Base-by-base conservation (phyloP, 2,329 filamentous ascomycete genomes). In the Didymellaceae sp. region DNA sequence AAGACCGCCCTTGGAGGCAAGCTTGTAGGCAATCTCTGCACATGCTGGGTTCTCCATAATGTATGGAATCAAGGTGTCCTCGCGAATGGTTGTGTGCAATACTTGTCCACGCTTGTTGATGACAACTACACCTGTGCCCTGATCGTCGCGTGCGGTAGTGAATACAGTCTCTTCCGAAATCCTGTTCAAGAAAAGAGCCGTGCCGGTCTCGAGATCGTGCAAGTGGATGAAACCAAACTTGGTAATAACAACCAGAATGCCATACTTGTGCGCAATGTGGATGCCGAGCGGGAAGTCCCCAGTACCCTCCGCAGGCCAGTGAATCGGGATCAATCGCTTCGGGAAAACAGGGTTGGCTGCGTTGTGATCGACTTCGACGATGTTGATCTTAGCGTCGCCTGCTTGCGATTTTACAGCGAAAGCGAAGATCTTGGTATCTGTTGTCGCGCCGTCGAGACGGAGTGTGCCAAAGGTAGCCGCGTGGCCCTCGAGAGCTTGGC, bases 161-260 rank as follows among this genome's bases (percentile, higher is more conserved):
- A 99, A 99, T 73, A 99, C 97, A 20, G 94, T 99, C 73, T 99
- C 94, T 80, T 91, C 96, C 25, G 94, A 99, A 68, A 99, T 99
- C 65, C 95, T 89, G 82, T 99, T 99, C 91, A 99, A 95, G 84
- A 97, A 99, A 72, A 99, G 94, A 73, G 91, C 95, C 10, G 89
- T 89, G 51, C 90, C 95, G 6, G 90, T 94, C 80, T 99, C 95
- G 49, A 99, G 85, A 70, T 99, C 95, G 77, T 99, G 97, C 18
- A 99, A 84, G 77, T 99, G 94, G 66, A 99, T 97, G 78, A 97
- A 99, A 44, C 94, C 94, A 69, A 97, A 99, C 76, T 99, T 99
- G 49, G 94, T 99, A 57, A 99, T 91, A 67, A 99, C 86, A 77
- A 97, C 97, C 68, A 99, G 88, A 71, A 99, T 86, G 68, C 92